phyloP scores from a whole-genome alignment of 179 eudicot species.

The Sideroxylon spinosum region DNA sequence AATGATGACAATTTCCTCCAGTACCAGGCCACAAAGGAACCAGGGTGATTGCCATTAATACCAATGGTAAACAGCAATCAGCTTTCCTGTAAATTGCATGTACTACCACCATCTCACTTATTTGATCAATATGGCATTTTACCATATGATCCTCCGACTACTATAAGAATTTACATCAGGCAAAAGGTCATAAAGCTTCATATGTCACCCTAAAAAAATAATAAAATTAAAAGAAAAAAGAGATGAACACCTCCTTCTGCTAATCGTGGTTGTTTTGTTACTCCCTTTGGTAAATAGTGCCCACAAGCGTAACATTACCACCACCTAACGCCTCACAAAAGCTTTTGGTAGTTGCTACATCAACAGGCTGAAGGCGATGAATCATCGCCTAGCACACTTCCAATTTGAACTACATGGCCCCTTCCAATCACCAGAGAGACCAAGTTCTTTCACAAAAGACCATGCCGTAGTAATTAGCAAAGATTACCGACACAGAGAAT shows the following conservation, averaged over 20 bases:
- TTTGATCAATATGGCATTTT: background rate
- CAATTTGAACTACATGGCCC: background rate
- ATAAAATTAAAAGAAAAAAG: background rate
- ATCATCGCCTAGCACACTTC: constrained; percentile 12
- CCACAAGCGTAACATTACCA: constrained; percentile 9
- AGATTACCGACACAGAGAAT: background rate
- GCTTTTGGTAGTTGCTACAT: constrained; percentile 11
- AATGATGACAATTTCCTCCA: no score
- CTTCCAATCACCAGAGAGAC: background rate
- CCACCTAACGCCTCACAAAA: background rate
- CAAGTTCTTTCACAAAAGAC: background rate
- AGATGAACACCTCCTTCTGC: background rate
- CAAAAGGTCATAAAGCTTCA: background rate
- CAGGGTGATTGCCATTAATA: no score
- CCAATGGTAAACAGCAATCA: background rate
- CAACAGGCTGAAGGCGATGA: constrained; percentile 3
- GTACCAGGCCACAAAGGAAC: no score
- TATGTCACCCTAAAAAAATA: background rate
- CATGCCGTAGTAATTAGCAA: constrained; percentile 4
- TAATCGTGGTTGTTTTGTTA: background rate
- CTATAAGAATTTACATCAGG: background rate
- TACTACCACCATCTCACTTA: background rate
- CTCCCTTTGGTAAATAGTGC: constrained; percentile 9
- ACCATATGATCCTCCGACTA: background rate
- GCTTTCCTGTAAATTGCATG: constrained; percentile 4